Evolutionary conservation across 164 flowering plant genomes (phyloP), one percentile per base, ranked within the genome.

Genomic region (Vitis labrusca): DNA sequence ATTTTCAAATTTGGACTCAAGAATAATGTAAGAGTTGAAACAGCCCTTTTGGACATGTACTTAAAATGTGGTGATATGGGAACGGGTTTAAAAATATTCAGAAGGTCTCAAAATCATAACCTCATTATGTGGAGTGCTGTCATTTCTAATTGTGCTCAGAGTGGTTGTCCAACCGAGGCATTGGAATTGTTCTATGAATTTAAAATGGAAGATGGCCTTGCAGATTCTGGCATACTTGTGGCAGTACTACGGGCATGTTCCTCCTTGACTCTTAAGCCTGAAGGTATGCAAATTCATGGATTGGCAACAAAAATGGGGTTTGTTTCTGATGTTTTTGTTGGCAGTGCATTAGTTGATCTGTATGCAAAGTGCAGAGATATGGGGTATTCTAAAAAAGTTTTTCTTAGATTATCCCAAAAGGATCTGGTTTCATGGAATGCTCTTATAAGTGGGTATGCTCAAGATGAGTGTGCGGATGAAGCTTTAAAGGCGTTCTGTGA

Each of bases 201-300:
- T 54, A 56, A 64, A 56, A 16, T 37, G 32, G 76, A 66, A 30
- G 56, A 64, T 64, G 80, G 80, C 9, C 48, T 53, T 30, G 80
- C 78, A 30, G 85, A 83, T 78, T 69, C 82, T 54, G 47, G 54
- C 29, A 73, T 62, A 3, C 74, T 86, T 66, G 58, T 85, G 59
- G 76, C 86, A 76, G 83, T 63, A 17, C 71, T 85, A 53, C 77
- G 86, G n/a, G 88, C 82, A 29, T 85, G 86, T 71, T 81, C 88
- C 5, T 77, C 78, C 54, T 66, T 81, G 77, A 48, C 60, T 44
- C 50, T 65, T 47, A 71, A 61, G 63, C 15, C 53, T 8, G 61
- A 58, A 19, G 85, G 86, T 17, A 53, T 59, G 72, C 78, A 79
- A 67, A 56, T 79, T 50, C 97, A 89, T 79, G 87, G 89, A 6